Conservation (phyloP, 2,329 filamentous ascomycete species). For the Aspergillus awamori region DNA sequence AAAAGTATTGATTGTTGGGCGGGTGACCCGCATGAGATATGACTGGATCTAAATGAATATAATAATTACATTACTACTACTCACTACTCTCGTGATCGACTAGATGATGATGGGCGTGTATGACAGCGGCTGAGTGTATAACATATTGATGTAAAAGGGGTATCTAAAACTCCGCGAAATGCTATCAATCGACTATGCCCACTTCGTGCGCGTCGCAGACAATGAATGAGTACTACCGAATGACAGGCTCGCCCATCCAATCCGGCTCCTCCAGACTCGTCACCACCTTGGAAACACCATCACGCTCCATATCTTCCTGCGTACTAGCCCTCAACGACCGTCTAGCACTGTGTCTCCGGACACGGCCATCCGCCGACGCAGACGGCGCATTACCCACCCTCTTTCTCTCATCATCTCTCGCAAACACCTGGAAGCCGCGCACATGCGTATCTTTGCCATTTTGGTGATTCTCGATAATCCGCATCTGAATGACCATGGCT, state of each 20-base stretch:
- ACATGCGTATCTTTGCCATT: conserved; percentile 99
- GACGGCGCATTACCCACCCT: conserved; percentile 35
- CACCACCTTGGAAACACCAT: conserved; percentile 32
- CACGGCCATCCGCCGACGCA: conserved; percentile 37
- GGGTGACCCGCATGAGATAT: conserved; percentile 6
- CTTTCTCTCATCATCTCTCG: conserved; percentile 47
- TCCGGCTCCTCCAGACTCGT: conserved; percentile 47
- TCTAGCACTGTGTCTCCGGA: conserved; percentile 32
- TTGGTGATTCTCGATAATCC: conserved; percentile 94
- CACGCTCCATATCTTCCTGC: conserved; percentile 25
- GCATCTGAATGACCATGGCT: conserved; percentile 86
- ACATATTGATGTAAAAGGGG: conserved; percentile 10
- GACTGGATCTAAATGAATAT: background rate
- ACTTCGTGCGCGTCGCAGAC: background rate
- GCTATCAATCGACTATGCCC: background rate
- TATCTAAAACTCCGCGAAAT: conserved; percentile 12
- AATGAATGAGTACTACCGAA: conserved; percentile 38
- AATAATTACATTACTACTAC: conserved; percentile 2
- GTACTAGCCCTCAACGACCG: conserved; percentile 33
- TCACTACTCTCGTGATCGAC: background rate
- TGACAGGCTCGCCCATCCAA: conserved; percentile 54
- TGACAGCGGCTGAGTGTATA: background rate
- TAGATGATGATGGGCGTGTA: background rate
- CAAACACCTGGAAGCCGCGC: conserved; percentile 85
- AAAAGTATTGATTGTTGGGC: background rate